Percentiles rank a stretch among this genome's conserved stretches.
These are phyloP conservation scores for Exobasidium rhododendri DNA, from an alignment of 1,284 basidiomycete genomes.

Conservation along the genomic window DNA sequence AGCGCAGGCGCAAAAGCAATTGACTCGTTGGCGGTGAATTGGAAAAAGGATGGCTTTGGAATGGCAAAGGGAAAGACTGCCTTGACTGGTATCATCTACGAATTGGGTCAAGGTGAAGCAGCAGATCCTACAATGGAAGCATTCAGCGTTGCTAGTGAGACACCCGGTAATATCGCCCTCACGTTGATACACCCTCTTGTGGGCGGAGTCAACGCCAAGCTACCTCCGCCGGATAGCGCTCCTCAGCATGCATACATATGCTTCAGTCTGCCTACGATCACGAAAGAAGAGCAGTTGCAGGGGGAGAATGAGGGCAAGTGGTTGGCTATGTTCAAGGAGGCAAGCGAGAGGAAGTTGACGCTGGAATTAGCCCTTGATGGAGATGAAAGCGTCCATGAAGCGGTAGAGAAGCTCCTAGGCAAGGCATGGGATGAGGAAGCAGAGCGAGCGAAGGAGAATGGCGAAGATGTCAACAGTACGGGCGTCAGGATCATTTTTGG, in stretches of 20 bases:
- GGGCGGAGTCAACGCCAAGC: neutral
- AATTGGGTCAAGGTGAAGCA: slow-evolving; percentile 1
- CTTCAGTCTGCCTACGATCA: slow-evolving; percentile 9
- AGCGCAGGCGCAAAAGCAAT: slow-evolving; percentile 9
- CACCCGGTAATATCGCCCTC: slow-evolving; percentile 8
- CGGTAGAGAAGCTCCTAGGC: slow-evolving; percentile 13
- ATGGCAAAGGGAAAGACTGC: neutral
- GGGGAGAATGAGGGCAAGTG: slow-evolving; percentile 9
- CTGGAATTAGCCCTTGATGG: slow-evolving; percentile 9
- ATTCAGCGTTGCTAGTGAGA: neutral
- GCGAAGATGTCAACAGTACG: slow-evolving; percentile 2
- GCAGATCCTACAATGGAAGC: neutral
- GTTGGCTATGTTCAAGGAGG: slow-evolving; percentile 8
- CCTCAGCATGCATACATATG: slow-evolving; percentile 3
- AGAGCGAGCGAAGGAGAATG: slow-evolving; percentile 7
- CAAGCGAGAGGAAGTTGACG: slow-evolving; percentile 10
- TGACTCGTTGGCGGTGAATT: neutral
- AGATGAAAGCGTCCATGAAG: slow-evolving; percentile 8
- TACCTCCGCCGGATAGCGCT: neutral
- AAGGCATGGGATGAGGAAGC: slow-evolving; percentile 15
- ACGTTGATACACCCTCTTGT: slow-evolving; percentile 12
- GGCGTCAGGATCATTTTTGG: slow-evolving; percentile 10
- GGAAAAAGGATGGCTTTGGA: slow-evolving; percentile 10
- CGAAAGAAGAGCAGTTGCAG: neutral
- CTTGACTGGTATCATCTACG: slow-evolving; percentile 7